phyloP scores from a whole-genome alignment of 345 rosid genomes.

The Sisymbrium irio region DNA sequence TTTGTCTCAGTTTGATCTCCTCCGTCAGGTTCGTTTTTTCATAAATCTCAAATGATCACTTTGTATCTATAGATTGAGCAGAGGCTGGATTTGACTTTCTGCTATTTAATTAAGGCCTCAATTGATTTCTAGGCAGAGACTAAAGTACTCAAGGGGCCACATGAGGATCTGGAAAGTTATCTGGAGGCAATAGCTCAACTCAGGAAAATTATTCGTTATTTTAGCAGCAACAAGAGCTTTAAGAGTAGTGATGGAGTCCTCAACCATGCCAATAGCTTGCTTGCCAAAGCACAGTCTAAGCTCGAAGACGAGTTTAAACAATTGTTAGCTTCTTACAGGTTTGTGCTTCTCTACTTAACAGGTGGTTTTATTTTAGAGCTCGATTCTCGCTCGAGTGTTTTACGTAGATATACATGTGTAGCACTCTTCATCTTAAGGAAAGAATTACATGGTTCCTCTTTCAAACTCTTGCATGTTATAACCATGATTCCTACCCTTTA shows the following conservation, averaged over 20 bases:
- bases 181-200: constrained; percentile 86
- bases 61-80: too few relatives aligned
- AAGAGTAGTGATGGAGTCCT: constrained; percentile 70
- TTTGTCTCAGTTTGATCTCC: constrained; percentile 74
- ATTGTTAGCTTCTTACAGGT: constrained; percentile 81
- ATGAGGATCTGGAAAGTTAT: constrained; percentile 90
- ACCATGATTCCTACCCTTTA: neutral
- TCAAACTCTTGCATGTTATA: neutral
- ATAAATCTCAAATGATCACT: too few relatives aligned
- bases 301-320: constrained; percentile 94
- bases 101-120: constrained; percentile 7
- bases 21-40: constrained; percentile 65
- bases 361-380: constrained; percentile 8
- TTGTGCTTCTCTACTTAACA: constrained; percentile 15
- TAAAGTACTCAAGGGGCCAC: constrained; percentile 91
- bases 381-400: neutral
- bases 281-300: constrained; percentile 86
- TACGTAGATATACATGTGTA: neutral
- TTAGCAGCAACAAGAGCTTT: constrained; percentile 65
- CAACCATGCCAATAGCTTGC: constrained; percentile 68
- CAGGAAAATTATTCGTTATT: constrained; percentile 65
- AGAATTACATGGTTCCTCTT: neutral
- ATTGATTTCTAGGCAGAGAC: constrained; percentile 75
- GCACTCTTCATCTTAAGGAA: neutral
- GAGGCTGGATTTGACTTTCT: neutral